A percentile compares a stretch with the other conserved stretches of the same genome.
Evolutionary conservation across 2,329 filamentous ascomycete species (phyloP).

Genomic region (Monosporascus cannonballus): DNA sequence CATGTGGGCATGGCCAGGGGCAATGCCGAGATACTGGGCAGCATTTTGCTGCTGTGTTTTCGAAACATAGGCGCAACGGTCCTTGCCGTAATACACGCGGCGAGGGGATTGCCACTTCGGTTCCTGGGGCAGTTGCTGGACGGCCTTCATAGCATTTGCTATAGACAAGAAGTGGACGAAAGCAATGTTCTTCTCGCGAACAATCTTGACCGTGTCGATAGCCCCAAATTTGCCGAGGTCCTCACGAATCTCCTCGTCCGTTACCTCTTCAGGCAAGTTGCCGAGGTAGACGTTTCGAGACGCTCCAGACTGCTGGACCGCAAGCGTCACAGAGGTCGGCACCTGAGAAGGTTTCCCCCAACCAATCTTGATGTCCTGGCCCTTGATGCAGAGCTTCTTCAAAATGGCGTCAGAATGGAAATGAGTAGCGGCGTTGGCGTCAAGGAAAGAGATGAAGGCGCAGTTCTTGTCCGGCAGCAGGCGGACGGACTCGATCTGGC

Average conservation of each 20-base stretch:
- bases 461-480: slow-evolving; percentile 98
- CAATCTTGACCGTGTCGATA: slow-evolving; percentile 96
- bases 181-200: slow-evolving; percentile 94
- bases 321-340: slow-evolving; percentile 92
- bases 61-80: slow-evolving; percentile 95
- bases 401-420: slow-evolving; percentile 99
- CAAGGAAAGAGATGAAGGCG: slow-evolving; percentile 97
- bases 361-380: slow-evolving; percentile 98
- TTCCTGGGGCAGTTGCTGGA: slow-evolving; percentile 92
- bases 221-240: slow-evolving; percentile 94
- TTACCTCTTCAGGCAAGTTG: slow-evolving; percentile 83
- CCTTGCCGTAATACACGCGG: slow-evolving; percentile 97
- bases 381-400: slow-evolving; percentile 98
- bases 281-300: slow-evolving; percentile 97
- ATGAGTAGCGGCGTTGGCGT: slow-evolving; percentile 94
- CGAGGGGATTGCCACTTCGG: slow-evolving; percentile 93
- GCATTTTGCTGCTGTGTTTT: slow-evolving; percentile 99
- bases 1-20: slow-evolving; percentile 92
- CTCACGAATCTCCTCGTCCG: slow-evolving; percentile 87
- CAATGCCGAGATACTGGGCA: slow-evolving; percentile 94
- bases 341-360: slow-evolving; percentile 99
- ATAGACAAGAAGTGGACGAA: slow-evolving; percentile 96
- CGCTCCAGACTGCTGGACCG: slow-evolving; percentile 93
- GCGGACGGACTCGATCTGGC: slow-evolving; percentile 97
- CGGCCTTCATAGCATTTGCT: slow-evolving; percentile 96